Percentiles rank a stretch among this genome's conserved stretches.
These are phyloP conservation scores for Exidia glandulosa DNA, from an alignment of 768 basidiomycete species.

Conservation along the genomic window DNA sequence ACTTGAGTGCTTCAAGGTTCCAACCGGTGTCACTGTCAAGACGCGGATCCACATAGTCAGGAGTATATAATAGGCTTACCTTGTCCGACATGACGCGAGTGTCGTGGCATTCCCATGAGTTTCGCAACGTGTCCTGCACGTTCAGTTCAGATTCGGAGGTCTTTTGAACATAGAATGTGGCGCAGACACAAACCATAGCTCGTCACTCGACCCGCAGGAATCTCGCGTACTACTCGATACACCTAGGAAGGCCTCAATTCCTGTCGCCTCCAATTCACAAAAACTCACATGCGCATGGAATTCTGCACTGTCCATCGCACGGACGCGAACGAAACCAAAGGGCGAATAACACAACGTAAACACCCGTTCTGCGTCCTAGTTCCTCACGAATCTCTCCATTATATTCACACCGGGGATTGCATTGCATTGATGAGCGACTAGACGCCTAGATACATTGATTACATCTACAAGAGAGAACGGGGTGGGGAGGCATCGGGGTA, in stretches of 20 bases:
- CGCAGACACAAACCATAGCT: conserved; percentile 51
- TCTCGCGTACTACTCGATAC: conserved; percentile 58
- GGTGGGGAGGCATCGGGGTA: too few relatives aligned
- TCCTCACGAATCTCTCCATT: too few relatives aligned
- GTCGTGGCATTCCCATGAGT: conserved; percentile 65
- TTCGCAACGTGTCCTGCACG: conserved; percentile 64
- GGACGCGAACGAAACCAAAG: background rate
- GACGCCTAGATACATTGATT: too few relatives aligned
- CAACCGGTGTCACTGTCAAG: background rate
- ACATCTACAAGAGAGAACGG: too few relatives aligned
- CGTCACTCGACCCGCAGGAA: conserved; percentile 58
- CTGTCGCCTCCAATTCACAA: background rate
- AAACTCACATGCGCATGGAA: conserved; percentile 47
- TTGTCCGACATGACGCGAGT: conserved; percentile 76
- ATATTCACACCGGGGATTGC: too few relatives aligned
- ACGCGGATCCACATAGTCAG: background rate
- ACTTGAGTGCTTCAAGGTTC: conserved; percentile 59
- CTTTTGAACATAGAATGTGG: background rate
- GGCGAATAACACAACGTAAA: too few relatives aligned
- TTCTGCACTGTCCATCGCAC: conserved; percentile 44
- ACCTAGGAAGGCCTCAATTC: conserved; percentile 36
- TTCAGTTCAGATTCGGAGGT: background rate
- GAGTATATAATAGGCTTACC: conserved; percentile 29
- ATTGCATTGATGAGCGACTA: too few relatives aligned
- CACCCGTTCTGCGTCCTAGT: too few relatives aligned